Base-by-base conservation (phyloP, 2,329 filamentous ascomycete species). In the Aplosporella prunicola region DNA sequence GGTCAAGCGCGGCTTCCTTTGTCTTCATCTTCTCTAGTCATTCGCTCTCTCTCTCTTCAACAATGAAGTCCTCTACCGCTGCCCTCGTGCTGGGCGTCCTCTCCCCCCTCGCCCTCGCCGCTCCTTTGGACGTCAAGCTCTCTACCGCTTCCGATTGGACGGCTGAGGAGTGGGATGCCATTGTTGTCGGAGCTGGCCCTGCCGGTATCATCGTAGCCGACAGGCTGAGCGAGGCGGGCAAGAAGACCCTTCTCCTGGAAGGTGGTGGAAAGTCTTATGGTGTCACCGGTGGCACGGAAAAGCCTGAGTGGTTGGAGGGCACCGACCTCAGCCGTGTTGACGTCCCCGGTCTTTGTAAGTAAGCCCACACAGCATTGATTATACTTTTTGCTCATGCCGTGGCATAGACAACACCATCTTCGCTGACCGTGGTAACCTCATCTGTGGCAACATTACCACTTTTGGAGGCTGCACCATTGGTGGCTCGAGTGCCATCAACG, bases 401-500 rank as follows among this genome's bases (percentile, higher is more conserved):
- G 11, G 15, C 5, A 18, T 69, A 39, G 36, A 69, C 55, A 66
- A 64, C 35, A 66, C 63, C 29, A 72, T 74, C 41, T 74, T 71
- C 47, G 49, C 51, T 14, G 56, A 58, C 5, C 50, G 51, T 9
- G 58, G 61, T 2, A 51, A 59, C 26, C 47, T 72, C 15, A 48
- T 61, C 2, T 72, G 69, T 43, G 43, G 60, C 6, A 47, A 60
- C 3, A 52, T 66, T 10, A 60, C 60, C 22, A 62, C 60, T 8
- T 71, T 61, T 43, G 60, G 65, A 16, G 71, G 63, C 18, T 75
- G 71, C 48, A 66, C 67, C 0, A 56, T 72, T 10, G 69, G 70
- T 5, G 70, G 70, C 7, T 65, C 62, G 40, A 69, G 64, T 31
- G 68, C 70, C 8, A 69, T 74, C 51, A 74, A 74, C 39, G 70